Evolutionary conservation across 2,329 filamentous ascomycete species (phyloP).

Genomic region (Huntiella moniliformis): DNA sequence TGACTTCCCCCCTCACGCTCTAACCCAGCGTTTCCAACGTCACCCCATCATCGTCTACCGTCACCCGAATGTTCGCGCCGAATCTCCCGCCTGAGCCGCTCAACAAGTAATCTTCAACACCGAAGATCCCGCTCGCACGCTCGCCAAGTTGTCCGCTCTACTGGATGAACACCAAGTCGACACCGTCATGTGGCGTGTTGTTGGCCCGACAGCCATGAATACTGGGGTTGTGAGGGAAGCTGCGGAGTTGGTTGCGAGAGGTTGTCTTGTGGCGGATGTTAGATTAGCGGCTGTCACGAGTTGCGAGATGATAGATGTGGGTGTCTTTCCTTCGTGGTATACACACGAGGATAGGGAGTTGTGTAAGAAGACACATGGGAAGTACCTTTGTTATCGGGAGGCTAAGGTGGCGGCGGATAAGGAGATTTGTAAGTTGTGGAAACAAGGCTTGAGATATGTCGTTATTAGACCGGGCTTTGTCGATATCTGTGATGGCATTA

Average conservation of each 20-base stretch:
- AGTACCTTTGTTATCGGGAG: constrained; percentile 17
- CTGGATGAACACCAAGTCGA: constrained; percentile 19
- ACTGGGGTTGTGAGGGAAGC: constrained; percentile 25
- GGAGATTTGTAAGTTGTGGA: constrained; percentile 17
- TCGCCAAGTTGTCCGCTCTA: constrained; percentile 20
- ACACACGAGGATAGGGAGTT: constrained; percentile 19
- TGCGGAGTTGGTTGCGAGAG: constrained; percentile 23
- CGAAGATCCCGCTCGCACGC: constrained; percentile 18
- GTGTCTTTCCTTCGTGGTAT: constrained; percentile 23
- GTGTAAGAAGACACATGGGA: constrained; percentile 20
- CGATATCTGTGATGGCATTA: too few species aligned
- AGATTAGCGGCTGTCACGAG: constrained; percentile 28
- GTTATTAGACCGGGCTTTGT: constrained; percentile 22
- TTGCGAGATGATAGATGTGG: constrained; percentile 24
- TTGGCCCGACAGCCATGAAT: constrained; percentile 21
- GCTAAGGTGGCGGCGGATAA: constrained; percentile 26
- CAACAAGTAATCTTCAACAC: constrained; percentile 25
- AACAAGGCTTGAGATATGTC: constrained; percentile 23
- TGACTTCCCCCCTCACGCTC: constrained; percentile 11
- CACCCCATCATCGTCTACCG: constrained; percentile 13
- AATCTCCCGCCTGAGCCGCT: constrained; percentile 21
- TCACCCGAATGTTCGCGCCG: constrained; percentile 16
- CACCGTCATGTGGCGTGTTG: constrained; percentile 18
- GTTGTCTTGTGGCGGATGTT: too few species aligned
- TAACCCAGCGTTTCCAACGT: constrained; percentile 12